Conservation (phyloP, 164 flowering plant species). For the Cinnamomum micranthum region DNA sequence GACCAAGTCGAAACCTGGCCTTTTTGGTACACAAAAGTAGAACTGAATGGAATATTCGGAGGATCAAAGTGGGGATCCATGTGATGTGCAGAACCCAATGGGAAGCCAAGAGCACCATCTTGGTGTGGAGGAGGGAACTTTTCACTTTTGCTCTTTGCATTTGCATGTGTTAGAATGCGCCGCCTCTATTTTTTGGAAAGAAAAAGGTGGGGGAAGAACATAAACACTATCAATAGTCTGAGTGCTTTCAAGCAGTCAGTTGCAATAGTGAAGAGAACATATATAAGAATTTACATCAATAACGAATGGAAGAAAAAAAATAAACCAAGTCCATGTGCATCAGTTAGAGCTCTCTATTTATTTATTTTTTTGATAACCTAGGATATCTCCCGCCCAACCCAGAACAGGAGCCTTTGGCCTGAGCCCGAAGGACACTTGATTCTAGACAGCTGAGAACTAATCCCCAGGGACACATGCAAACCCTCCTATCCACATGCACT, state of each 20-base stretch:
- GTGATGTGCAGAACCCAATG: slow-evolving; percentile 61
- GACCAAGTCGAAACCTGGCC: slow-evolving; percentile 82
- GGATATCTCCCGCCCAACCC: too few relatives aligned
- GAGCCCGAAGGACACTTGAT: too few relatives aligned
- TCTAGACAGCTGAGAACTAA: too few relatives aligned
- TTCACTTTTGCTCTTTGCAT: slow-evolving; percentile 97
- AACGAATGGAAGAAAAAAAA: background rate
- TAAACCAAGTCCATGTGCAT: background rate
- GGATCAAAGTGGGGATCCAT: slow-evolving; percentile 69
- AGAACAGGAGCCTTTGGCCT: too few relatives aligned
- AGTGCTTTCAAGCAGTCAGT: background rate
- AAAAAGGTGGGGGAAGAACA: background rate
- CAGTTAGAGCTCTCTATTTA: background rate
- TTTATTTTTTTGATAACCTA: too few relatives aligned
- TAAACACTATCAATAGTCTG: background rate
- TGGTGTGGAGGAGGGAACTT: slow-evolving; percentile 98
- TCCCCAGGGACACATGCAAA: too few relatives aligned
- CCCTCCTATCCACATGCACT: too few relatives aligned
- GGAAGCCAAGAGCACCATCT: slow-evolving; percentile 86
- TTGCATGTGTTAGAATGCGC: slow-evolving; percentile 81
- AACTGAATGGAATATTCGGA: slow-evolving; percentile 69
- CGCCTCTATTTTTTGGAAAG: slow-evolving; percentile 53
- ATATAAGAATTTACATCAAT: background rate
- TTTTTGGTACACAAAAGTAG: slow-evolving; percentile 65
- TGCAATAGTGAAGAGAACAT: background rate